Evolutionary conservation across 1,284 basidiomycete genomes (phyloP).

Genomic region (Ustilago vetiveriae): DNA sequence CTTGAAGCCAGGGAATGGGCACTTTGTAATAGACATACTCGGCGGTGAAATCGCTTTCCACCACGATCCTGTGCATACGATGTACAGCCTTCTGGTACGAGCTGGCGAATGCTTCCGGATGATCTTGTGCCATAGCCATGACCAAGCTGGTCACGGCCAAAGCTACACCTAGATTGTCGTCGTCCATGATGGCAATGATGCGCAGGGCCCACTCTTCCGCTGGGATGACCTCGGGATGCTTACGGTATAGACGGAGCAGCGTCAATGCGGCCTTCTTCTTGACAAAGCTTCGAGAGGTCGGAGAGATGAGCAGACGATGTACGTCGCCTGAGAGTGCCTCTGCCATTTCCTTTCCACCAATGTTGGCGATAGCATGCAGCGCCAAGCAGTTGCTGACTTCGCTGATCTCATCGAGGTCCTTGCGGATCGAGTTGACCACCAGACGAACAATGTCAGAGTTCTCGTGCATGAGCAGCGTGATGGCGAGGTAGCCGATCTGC

Average conservation of each 20-base stretch:
- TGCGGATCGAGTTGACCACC: constrained; percentile 96
- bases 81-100: constrained; percentile 95
- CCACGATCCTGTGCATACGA: constrained; percentile 83
- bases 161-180: constrained; percentile 87
- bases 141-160: constrained; percentile 91
- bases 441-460: constrained; percentile 94
- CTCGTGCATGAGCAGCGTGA: constrained; percentile 97
- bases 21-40: constrained; percentile 97
- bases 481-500: constrained; percentile 97
- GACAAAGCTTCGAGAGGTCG: constrained; percentile 92
- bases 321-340: constrained; percentile 92
- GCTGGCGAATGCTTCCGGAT: constrained; percentile 85
- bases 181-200: constrained; percentile 93
- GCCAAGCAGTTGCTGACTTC: constrained; percentile 97
- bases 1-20: constrained; percentile 96
- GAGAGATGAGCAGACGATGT: constrained; percentile 92
- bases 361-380: constrained; percentile 96
- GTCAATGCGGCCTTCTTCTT: constrained; percentile 99
- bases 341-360: constrained; percentile 97
- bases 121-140: constrained; percentile 93
- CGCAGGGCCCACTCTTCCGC: constrained; percentile 94
- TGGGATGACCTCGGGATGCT: constrained; percentile 92
- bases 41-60: constrained; percentile 83
- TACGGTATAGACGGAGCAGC: constrained; percentile 88
- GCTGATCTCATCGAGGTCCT: constrained; percentile 93